These are phyloP conservation scores for Hypoxylon rickii DNA, from an alignment of 495 filamentous ascomycete genomes.

Conservation along the genomic window DNA sequence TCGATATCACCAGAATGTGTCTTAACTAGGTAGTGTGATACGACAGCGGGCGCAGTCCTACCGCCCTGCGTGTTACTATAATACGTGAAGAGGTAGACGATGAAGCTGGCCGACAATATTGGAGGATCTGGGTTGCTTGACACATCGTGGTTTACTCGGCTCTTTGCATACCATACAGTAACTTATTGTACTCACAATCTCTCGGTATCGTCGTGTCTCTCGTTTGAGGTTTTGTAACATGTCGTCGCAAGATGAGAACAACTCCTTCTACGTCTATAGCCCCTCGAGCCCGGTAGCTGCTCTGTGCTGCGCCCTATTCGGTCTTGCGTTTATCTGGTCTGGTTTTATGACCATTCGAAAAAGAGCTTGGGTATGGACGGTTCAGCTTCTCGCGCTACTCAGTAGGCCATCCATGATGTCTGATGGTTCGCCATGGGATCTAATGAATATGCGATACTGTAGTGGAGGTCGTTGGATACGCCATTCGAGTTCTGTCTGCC, in stretches of 20 bases:
- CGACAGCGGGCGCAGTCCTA: too few species aligned
- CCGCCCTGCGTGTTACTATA: too few species aligned
- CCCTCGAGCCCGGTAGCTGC: constrained; percentile 39
- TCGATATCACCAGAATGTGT: too few species aligned
- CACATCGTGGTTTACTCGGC: too few species aligned
- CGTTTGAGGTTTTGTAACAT: background rate
- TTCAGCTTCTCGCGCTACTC: constrained; percentile 49
- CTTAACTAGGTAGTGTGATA: too few species aligned
- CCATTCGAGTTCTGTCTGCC: constrained; percentile 43
- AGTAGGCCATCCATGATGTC: constrained; percentile 38
- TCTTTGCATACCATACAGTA: too few species aligned
- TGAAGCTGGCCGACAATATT: too few species aligned
- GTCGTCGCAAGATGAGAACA: background rate
- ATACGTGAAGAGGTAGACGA: too few species aligned
- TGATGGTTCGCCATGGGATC: background rate
- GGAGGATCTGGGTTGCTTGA: too few species aligned
- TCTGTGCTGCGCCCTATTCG: constrained; percentile 37
- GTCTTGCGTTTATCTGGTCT: constrained; percentile 42
- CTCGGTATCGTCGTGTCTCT: background rate
- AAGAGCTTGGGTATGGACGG: constrained; percentile 50
- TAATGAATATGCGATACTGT: background rate
- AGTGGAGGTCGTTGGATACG: constrained; percentile 57
- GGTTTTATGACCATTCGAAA: constrained; percentile 47
- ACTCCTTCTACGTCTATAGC: constrained; percentile 37
- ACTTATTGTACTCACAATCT: background rate